Evolutionary conservation across 371 early-diverging fungal species (phyloP).

Genomic region (Rhizopus stolonifer): DNA sequence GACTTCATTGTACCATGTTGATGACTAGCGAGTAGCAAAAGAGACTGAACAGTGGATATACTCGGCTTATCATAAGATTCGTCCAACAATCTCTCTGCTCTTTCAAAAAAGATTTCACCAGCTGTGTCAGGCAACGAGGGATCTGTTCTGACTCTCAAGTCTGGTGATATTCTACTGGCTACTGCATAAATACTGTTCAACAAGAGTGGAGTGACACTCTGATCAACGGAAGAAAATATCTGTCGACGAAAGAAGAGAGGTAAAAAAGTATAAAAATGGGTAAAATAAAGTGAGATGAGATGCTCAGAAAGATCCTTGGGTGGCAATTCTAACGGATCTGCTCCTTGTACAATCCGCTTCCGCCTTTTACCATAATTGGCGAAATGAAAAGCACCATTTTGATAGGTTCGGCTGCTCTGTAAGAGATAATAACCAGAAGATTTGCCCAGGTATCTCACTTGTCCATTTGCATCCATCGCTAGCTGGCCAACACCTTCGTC

Average conservation of each 20-base stretch:
- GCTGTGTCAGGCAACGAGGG: conserved; percentile 38
- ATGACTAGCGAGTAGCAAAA: conserved; percentile 52
- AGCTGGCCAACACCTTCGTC: conserved; percentile 38
- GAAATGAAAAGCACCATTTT: conserved; percentile 43
- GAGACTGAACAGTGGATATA: conserved; percentile 60
- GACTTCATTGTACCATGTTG: conserved; percentile 54
- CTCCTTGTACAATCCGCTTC: background rate
- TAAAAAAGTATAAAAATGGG: conserved; percentile 50
- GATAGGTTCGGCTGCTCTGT: conserved; percentile 43
- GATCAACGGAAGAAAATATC: conserved; percentile 21
- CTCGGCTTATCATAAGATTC: conserved; percentile 57
- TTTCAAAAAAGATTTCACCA: conserved; percentile 48
- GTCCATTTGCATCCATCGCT: conserved; percentile 48
- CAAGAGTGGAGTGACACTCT: conserved; percentile 41
- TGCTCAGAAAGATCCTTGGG: conserved; percentile 57
- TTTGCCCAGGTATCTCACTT: conserved; percentile 44
- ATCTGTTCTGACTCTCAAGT: conserved; percentile 38
- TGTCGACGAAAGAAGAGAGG: conserved; percentile 51
- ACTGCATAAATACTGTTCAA: conserved; percentile 54
- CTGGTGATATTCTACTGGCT: conserved; percentile 44
- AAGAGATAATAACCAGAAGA: conserved; percentile 48
- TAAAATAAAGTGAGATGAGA: conserved; percentile 53
- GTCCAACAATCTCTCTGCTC: conserved; percentile 48
- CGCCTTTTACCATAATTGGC: conserved; percentile 33
- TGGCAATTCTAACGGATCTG: conserved; percentile 38